Evolutionary conservation across 1,139 yeast species (phyloP), one percentile per base, ranked within the genome.

Genomic region (Suhomyces wounanorum): DNA sequence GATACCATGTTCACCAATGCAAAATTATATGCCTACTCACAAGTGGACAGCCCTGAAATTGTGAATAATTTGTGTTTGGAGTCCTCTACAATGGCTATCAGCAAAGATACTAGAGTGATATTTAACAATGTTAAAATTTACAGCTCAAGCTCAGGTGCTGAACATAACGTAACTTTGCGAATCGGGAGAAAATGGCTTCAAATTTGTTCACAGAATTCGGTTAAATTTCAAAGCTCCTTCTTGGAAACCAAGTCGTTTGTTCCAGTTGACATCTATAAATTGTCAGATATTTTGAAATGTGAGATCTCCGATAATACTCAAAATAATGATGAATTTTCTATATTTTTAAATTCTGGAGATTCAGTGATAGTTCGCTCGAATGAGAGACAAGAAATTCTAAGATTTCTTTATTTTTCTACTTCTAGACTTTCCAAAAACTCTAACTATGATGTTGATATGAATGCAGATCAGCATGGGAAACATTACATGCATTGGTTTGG

Each of bases 131-230:
- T 84, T 23, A 75, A 78, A 42, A 67, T 83, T 13, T 84, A 72
- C 60, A 82, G 83, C 44, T 58, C 65, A 1, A 58, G 49, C 1
- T 56, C 63, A 1, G 66, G 66, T 14, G 53, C 53, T 17, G 73
- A 64, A 55, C 52, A 62, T 14, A 85, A 88, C 0, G 86, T 87
- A 1, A 78, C 81, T 1, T 55, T 90, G 51, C 83, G 83, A 58
- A 78, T 90, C 52, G 96, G 96, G 9, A 78, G 86, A 50, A 84
- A 82, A 57, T 87, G 77, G 70, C 64, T 89, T 42, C 92, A 87
- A 59, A 67, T 89, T 59, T 73, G 77, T 58, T 66, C 68, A n/a
- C 68, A 66, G 43, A 68, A 69, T 9, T 55, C 63, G 35, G 57
- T 66, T 13, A 53, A 58, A 1, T 69, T 70, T 43, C 54, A 57